Conservation (phyloP, 1,284 basidiomycete genomes). For the Leccinum subspadiceum region DNA sequence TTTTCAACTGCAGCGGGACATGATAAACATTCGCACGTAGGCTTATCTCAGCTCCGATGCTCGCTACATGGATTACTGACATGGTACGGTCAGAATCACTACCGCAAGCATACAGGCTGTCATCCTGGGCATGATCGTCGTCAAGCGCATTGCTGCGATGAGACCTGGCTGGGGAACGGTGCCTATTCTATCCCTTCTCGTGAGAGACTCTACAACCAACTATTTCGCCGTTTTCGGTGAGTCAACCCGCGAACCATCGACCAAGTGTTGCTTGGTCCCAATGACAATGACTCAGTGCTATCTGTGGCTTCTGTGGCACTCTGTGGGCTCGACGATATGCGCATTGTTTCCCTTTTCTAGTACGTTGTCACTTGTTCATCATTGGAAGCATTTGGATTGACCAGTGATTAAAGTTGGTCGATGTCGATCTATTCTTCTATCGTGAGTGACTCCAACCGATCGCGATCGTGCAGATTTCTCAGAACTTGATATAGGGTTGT, state of each 20-base stretch:
- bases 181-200: slow-evolving; percentile 19
- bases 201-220: slow-evolving; percentile 16
- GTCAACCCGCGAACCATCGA: background rate
- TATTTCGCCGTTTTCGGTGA: slow-evolving; percentile 16
- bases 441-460: slow-evolving; percentile 9
- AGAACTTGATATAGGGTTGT: slow-evolving; percentile 15
- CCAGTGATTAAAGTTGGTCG: slow-evolving; percentile 10
- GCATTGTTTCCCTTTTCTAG: slow-evolving; percentile 5
- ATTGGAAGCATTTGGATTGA: background rate
- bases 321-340: slow-evolving; percentile 8
- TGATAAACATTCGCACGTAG: background rate
- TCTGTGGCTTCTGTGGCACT: background rate
- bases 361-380: background rate
- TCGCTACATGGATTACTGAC: background rate
- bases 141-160: slow-evolving; percentile 4
- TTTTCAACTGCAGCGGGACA: background rate
- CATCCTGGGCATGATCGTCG: slow-evolving; percentile 9
- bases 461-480: background rate
- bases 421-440: slow-evolving; percentile 11
- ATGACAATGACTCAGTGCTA: slow-evolving; percentile 5
- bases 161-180: slow-evolving; percentile 14
- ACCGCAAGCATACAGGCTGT: slow-evolving; percentile 8
- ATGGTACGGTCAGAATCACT: slow-evolving; percentile 2
- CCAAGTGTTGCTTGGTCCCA: no score
- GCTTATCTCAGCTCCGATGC: background rate